Percentiles rank a stretch among this genome's conserved stretches.
These are phyloP conservation scores for Phytophthora constricta DNA, from an alignment of 352 stramenopile species.

Conservation along the genomic window DNA sequence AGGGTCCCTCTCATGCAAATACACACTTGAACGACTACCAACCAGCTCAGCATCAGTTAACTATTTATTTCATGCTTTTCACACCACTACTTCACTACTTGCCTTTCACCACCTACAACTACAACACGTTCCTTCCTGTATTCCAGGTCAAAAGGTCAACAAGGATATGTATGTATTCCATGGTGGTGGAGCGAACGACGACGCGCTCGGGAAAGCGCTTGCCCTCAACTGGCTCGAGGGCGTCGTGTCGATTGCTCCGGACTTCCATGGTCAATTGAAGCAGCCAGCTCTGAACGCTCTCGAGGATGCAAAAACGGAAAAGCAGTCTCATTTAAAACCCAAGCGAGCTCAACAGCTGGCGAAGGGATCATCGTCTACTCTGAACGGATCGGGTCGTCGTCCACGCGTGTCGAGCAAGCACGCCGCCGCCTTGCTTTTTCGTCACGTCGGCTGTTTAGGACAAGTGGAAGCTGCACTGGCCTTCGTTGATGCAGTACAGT, in stretches of 20 bases:
- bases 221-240: too few species aligned
- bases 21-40: constrained; percentile 32
- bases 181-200: too few species aligned
- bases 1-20: constrained; percentile 38
- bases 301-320: not conserved
- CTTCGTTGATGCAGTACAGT: constrained; percentile 86
- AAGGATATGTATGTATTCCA: too few species aligned
- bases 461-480: constrained; percentile 86
- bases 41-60: constrained; percentile 10
- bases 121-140: too few species aligned
- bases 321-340: not conserved
- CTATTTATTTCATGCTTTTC: constrained; percentile 24
- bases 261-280: not conserved
- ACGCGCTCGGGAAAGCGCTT: too few species aligned
- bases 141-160: too few species aligned
- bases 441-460: constrained; percentile 50
- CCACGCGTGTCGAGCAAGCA: not conserved
- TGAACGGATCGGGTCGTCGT: constrained; percentile 10
- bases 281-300: not conserved
- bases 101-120: too few species aligned
- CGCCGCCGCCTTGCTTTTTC: constrained; percentile 5
- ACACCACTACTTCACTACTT: not conserved
- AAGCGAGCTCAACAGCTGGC: constrained; percentile 11
- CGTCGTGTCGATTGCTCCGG: not conserved
- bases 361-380: constrained; percentile 11